Conservation (phyloP, 305 asterid genomes). For the Fraxinus angustifolia region DNA sequence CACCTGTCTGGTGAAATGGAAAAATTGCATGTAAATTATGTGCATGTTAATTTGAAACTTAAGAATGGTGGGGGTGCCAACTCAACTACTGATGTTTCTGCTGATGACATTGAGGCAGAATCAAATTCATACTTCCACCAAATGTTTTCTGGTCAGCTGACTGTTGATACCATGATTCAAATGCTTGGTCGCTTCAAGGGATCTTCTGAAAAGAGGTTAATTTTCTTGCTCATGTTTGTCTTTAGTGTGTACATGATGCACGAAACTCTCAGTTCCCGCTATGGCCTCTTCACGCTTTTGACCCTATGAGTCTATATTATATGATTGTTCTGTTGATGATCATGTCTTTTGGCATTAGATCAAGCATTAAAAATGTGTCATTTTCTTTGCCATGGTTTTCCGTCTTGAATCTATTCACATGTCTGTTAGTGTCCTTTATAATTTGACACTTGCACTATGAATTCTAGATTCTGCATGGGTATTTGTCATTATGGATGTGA, state of each 20-base stretch:
- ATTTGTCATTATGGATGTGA: constrained; percentile 3
- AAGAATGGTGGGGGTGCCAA: constrained; percentile 56
- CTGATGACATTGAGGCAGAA: constrained; percentile 77
- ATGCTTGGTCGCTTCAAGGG: constrained; percentile 88
- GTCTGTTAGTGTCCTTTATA: neutral
- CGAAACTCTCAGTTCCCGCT: neutral
- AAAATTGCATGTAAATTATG: constrained; percentile 50
- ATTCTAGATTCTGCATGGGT: neutral
- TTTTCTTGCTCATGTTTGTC: neutral
- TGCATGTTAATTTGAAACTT: constrained; percentile 54
- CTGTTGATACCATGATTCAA: constrained; percentile 67
- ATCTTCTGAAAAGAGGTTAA: constrained; percentile 73
- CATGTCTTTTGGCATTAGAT: constrained; percentile 8
- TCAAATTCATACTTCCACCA: constrained; percentile 81
- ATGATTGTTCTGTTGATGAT: constrained; percentile 9
- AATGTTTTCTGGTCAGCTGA: constrained; percentile 80
- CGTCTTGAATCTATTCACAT: neutral
- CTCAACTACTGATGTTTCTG: constrained; percentile 51
- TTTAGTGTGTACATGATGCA: constrained; percentile 4
- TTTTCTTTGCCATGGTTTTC: neutral
- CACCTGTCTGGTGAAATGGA: constrained; percentile 72
- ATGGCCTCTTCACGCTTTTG: constrained; percentile 3
- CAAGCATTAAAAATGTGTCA: neutral
- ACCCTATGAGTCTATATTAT: constrained; percentile 6
- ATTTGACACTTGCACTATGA: neutral